Evolutionary conservation across 164 flowering plant species (phyloP).

Genomic region (Pachysandra terminalis): DNA sequence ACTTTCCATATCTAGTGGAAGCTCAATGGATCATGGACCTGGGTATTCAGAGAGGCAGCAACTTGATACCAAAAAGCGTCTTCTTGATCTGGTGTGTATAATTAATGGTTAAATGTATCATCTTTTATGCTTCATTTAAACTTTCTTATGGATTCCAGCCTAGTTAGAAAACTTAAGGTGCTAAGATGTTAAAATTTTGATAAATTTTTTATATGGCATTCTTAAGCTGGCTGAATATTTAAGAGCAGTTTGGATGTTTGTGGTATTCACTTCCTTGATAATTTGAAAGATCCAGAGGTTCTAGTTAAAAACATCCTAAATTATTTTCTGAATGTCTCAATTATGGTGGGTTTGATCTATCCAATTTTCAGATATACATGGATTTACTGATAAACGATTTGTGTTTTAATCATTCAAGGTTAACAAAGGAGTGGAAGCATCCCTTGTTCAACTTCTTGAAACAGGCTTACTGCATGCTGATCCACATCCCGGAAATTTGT

Average conservation of each 20-base stretch:
- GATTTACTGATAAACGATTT: slow-evolving; percentile 5
- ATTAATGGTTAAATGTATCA: not conserved
- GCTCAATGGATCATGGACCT: slow-evolving; percentile 21
- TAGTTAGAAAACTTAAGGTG: too few species aligned
- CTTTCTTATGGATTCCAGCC: not conserved
- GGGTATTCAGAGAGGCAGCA: slow-evolving; percentile 42
- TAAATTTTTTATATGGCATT: too few species aligned
- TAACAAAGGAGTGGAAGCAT: slow-evolving; percentile 89
- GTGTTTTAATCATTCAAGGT: slow-evolving; percentile 45
- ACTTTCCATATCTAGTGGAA: slow-evolving; percentile 36
- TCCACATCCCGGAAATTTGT: slow-evolving; percentile 96
- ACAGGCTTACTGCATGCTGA: slow-evolving; percentile 97
- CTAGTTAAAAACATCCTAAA: too few species aligned
- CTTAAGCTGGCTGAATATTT: too few species aligned
- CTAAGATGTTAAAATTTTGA: too few species aligned
- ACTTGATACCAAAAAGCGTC: slow-evolving; percentile 58
- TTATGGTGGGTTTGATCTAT: not conserved
- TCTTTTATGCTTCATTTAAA: not conserved
- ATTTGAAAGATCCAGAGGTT: not conserved
- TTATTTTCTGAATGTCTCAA: not conserved
- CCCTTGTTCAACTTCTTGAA: slow-evolving; percentile 91
- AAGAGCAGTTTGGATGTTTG: too few species aligned
- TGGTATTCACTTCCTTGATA: too few species aligned
- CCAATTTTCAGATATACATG: not conserved
- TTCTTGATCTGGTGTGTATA: slow-evolving; percentile 76